Evolutionary conservation across 2,329 filamentous ascomycete genomes (phyloP), one percentile per base, ranked within the genome.

Genomic region (Venturia pyrina): DNA sequence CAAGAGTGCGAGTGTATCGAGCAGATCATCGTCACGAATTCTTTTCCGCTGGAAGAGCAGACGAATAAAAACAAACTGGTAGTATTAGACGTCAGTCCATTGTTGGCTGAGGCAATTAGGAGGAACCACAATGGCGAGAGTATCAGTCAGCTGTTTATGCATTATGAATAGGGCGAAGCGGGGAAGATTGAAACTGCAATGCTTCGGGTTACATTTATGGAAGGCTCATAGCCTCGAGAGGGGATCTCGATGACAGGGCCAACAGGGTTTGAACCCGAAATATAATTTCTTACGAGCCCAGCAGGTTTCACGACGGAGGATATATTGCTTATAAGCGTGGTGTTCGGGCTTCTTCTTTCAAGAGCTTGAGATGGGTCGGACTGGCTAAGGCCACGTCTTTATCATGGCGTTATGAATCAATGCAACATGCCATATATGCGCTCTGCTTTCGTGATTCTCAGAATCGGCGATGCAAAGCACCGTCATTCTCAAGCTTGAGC

Each of bases 121-220:
- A 87, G 95, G 72, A 98, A 98, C 75, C 93, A 99, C 77, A 95
- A 98, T 73, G 95, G 95, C 77, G 93, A 97, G 80, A 88, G 89
- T 69, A 89, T 91, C 73, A 79, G 76, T 64, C 78, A 80, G 70
- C 76, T 82, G 3, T 82, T 80, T 68, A 76, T 78, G 72, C 78
- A 81, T 69, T 65, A 64, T 21, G 62, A 64, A 32, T 64, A 50
- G 46, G n/a, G 5, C 17, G 19, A 24, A 21, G 19, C n/a, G 21
- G 24, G n/a, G 46, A 50, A 24, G 46, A 43, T 15, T 17, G 15
- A 17, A 1, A 43, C 1, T 13, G 11, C 15, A 43, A 43, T 43
- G 41, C 41, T 1, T 43, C 15, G 41, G 41, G 5, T 43, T 17
- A 56, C 24, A 4, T 19, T 56, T 28, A 24, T 3, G 50, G 24